Percentiles rank a stretch among this genome's conserved stretches.
phyloP scores from a whole-genome alignment of 352 stramenopile species.

The Heterotrichella gracilis region DNA sequence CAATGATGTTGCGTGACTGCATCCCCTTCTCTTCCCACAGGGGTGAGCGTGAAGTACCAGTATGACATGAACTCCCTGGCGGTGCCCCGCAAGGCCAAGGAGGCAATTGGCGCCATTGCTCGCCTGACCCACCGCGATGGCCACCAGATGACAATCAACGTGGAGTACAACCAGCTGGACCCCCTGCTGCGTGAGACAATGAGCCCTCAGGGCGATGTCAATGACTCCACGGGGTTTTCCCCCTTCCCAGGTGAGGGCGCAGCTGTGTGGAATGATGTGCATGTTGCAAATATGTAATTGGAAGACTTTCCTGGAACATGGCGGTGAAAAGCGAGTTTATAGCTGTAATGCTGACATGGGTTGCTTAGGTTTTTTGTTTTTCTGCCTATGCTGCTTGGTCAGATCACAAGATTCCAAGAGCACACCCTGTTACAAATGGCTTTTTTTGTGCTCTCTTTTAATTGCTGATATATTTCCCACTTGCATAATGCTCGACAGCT shows the following conservation, averaged over 20 bases:
- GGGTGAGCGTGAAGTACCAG: slow-evolving; percentile 15
- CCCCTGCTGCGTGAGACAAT: slow-evolving; percentile 37
- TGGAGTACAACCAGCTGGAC: slow-evolving; percentile 79
- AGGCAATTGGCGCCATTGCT: slow-evolving; percentile 39
- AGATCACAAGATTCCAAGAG: too few relatives aligned
- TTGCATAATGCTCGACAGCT: neutral
- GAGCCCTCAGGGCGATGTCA: slow-evolving; percentile 30
- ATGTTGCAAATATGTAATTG: neutral
- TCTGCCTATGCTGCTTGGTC: too few relatives aligned
- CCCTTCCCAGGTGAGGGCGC: too few relatives aligned
- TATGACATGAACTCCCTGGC: slow-evolving; percentile 21
- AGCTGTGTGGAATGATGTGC: neutral
- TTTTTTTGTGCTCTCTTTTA: too few relatives aligned
- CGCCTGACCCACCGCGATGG: slow-evolving; percentile 29
- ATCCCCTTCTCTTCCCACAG: too few relatives aligned
- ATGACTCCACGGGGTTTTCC: slow-evolving; percentile 34
- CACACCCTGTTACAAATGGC: too few relatives aligned
- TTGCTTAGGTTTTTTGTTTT: too few relatives aligned
- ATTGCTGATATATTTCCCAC: neutral
- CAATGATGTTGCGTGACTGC: too few relatives aligned
- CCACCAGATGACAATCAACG: slow-evolving; percentile 43
- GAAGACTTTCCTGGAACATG: neutral
- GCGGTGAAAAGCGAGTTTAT: too few relatives aligned
- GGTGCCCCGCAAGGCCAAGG: slow-evolving; percentile 20
- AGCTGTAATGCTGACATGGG: too few relatives aligned